A percentile compares a stretch with the other conserved stretches of the same genome.
Evolutionary conservation across 768 basidiomycete species (phyloP).

Genomic region (Collybiopsis luxurians): DNA sequence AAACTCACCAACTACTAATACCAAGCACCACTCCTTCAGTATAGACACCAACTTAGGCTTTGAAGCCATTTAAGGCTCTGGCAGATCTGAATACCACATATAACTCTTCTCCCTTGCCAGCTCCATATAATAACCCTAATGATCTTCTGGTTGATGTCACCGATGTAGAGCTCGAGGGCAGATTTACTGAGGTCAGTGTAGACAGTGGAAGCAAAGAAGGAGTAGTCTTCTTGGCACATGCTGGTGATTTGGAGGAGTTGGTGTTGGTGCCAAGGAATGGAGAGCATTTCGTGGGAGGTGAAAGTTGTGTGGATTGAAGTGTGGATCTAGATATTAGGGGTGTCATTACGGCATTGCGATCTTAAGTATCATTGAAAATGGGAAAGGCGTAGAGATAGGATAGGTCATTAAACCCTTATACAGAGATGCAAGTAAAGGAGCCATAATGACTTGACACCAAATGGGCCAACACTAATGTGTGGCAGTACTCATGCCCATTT

Average conservation of each 20-base stretch:
- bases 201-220: slow-evolving; percentile 13
- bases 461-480: too few species aligned
- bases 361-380: too few species aligned
- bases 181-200: slow-evolving; percentile 18
- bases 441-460: too few species aligned
- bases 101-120: slow-evolving; percentile 18
- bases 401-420: too few species aligned
- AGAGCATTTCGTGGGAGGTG: slow-evolving; percentile 16
- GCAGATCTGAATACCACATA: slow-evolving; percentile 8
- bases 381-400: too few species aligned
- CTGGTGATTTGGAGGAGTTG: slow-evolving; percentile 22
- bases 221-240: slow-evolving; percentile 21
- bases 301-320: slow-evolving; percentile 15
- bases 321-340: slow-evolving; percentile 8
- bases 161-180: slow-evolving; percentile 15
- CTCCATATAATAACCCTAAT: slow-evolving; percentile 13
- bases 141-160: slow-evolving; percentile 16
- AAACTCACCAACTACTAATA: slow-evolving; percentile 8
- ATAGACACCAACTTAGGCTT: too few species aligned
- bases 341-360: too few species aligned
- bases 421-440: too few species aligned
- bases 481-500: too few species aligned
- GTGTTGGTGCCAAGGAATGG: slow-evolving; percentile 20
- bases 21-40: slow-evolving; percentile 24
- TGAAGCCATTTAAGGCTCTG: slow-evolving; percentile 14